Conservation (phyloP, 805 yeast genomes). For the Maudiozyma barnettii region DNA sequence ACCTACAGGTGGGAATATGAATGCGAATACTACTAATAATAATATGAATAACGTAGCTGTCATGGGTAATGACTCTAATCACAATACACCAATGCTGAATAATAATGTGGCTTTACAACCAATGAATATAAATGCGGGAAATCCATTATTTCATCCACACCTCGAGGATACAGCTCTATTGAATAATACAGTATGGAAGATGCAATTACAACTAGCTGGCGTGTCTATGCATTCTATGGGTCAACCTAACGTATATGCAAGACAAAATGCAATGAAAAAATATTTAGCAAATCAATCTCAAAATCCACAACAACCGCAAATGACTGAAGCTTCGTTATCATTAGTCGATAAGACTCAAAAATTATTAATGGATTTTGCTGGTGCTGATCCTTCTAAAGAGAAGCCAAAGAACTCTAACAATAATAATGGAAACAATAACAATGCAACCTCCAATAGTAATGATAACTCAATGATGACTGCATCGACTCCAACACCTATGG, state of each 20-base stretch:
- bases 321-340: conserved; percentile 24
- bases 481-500: conserved; percentile 11
- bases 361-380: conserved; percentile 25
- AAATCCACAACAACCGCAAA: conserved; percentile 14
- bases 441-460: neutral
- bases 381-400: conserved; percentile 8
- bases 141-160: conserved; percentile 30
- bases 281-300: conserved; percentile 20
- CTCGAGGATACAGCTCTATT: conserved; percentile 25
- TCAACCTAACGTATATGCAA: conserved; percentile 30
- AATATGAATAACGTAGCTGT: neutral
- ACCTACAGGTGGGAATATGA: conserved; percentile 2
- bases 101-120: conserved; percentile 1
- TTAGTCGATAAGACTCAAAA: conserved; percentile 28
- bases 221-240: conserved; percentile 28
- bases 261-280: conserved; percentile 31
- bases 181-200: conserved; percentile 30
- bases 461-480: conserved; percentile 5
- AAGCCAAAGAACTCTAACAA: conserved; percentile 2
- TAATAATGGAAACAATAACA: neutral
- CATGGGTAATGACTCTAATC: conserved; percentile 2
- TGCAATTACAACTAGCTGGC: conserved; percentile 28
- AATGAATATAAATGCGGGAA: conserved; percentile 18
- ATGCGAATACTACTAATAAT: no score
- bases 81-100: neutral